A percentile compares a stretch with the other conserved stretches of the same genome.
Evolutionary conservation across 495 filamentous ascomycete species (phyloP).

Genomic region (Sordaria brevicollis): DNA sequence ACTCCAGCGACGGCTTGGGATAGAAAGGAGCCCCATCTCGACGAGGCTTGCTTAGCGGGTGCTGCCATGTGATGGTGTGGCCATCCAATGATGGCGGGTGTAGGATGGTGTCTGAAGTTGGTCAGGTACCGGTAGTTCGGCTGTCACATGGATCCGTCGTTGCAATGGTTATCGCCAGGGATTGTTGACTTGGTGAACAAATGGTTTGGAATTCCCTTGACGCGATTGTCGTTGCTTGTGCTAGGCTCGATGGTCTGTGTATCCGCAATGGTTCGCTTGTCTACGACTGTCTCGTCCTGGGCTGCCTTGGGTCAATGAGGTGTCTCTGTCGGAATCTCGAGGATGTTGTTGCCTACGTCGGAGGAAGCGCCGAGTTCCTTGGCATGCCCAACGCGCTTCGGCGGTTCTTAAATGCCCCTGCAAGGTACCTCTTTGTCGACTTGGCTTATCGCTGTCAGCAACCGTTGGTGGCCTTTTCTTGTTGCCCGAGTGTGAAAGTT

Average conservation of each 20-base stretch:
- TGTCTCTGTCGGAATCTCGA: not conserved
- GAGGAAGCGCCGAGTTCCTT: not conserved
- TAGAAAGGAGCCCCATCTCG: constrained; percentile 76
- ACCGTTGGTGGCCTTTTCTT: not conserved
- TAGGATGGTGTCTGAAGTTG: not conserved
- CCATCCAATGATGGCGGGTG: not conserved
- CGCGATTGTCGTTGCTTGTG: not conserved
- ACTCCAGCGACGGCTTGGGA: constrained; percentile 88
- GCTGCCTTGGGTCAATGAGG: not conserved
- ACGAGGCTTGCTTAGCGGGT: constrained; percentile 19
- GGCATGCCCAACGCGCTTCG: not conserved
- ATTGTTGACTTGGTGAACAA: not conserved
- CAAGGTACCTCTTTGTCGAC: not conserved
- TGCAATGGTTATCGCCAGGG: not conserved
- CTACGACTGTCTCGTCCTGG: not conserved
- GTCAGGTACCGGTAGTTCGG: not conserved
- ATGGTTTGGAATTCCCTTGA: not conserved
- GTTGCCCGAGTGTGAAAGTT: not conserved
- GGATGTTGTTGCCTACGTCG: not conserved
- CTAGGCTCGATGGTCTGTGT: not conserved
- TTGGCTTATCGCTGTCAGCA: not conserved
- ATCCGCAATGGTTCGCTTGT: not conserved
- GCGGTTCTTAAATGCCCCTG: not conserved
- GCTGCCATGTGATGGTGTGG: constrained; percentile 15
- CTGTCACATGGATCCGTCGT: constrained; percentile 7